Percentiles rank a stretch among this genome's conserved stretches.
These are phyloP conservation scores for Fremontodendron californicum DNA, from an alignment of 345 rosid genomes.

Conservation along the genomic window DNA sequence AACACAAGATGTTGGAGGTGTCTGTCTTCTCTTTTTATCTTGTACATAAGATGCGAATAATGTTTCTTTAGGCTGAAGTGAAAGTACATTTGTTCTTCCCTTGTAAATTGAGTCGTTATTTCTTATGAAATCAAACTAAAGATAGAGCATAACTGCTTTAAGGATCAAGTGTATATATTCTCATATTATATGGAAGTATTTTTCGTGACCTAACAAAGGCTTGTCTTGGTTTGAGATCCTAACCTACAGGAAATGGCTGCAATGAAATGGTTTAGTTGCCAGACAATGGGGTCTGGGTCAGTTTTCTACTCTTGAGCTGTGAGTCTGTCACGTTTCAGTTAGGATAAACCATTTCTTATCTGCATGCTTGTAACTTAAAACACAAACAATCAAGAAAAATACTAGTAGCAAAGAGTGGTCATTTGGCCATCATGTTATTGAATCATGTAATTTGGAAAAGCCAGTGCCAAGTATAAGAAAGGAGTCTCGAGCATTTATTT, in stretches of 20 bases:
- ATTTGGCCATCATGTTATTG: not conserved
- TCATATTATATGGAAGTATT: not conserved
- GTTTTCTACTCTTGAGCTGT: not conserved
- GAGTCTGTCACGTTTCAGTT: not conserved
- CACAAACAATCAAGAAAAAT: too few relatives aligned
- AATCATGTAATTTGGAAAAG: not conserved
- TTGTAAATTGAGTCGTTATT: conserved; percentile 24
- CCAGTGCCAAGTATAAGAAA: not conserved
- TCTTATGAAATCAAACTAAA: not conserved
- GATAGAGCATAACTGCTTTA: not conserved
- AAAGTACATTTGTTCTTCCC: not conserved
- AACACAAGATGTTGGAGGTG: not conserved
- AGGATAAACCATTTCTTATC: not conserved
- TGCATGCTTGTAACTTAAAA: too few relatives aligned
- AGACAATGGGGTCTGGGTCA: not conserved
- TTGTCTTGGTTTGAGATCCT: not conserved
- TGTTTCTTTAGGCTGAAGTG: conserved; percentile 17
- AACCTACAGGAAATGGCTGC: not conserved
- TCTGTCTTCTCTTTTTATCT: not conserved
- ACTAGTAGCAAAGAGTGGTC: not conserved
- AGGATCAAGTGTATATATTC: conserved; percentile 2
- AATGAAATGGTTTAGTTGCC: too few relatives aligned
- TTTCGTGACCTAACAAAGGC: not conserved
- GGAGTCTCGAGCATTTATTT: not conserved
- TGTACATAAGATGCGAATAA: conserved; percentile 24